Conservation (phyloP, 805 yeast species). For the Cyberlindnera meyerae region DNA sequence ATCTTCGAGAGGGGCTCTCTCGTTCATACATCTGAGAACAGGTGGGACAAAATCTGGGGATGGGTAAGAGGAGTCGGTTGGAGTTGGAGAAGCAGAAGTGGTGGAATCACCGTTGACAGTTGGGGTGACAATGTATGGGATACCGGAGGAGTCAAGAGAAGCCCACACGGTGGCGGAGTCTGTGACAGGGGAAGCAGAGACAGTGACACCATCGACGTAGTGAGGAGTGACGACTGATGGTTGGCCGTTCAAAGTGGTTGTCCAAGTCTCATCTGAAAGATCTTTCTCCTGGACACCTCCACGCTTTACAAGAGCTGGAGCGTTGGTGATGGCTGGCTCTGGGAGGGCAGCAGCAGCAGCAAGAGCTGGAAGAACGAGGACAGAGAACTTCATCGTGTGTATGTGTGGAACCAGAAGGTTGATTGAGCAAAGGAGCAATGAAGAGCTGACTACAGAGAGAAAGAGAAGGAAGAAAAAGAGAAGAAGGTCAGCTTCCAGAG, state of each 20-base stretch:
- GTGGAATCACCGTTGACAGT: constrained; percentile 32
- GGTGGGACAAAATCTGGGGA: constrained; percentile 37
- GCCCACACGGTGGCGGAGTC: constrained; percentile 37
- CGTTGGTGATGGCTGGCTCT: constrained; percentile 15
- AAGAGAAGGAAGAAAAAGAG: neutral
- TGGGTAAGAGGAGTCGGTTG: constrained; percentile 32
- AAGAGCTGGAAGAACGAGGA: constrained; percentile 11
- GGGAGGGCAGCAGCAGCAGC: constrained; percentile 25
- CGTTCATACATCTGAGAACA: constrained; percentile 40
- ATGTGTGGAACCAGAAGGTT: no score
- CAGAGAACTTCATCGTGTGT: constrained; percentile 12
- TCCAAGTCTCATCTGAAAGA: constrained; percentile 31
- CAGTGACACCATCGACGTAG: constrained; percentile 43
- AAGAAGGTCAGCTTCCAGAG: neutral
- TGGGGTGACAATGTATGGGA: constrained; percentile 39
- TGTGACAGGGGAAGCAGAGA: constrained; percentile 35
- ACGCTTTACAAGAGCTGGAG: constrained; percentile 22
- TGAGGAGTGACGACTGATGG: constrained; percentile 47
- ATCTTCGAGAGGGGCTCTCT: constrained; percentile 32
- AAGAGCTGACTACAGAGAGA: neutral
- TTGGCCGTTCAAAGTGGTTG: constrained; percentile 29
- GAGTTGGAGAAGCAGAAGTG: constrained; percentile 38
- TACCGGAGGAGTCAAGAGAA: constrained; percentile 40
- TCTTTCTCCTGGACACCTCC: constrained; percentile 13
- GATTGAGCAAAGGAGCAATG: neutral